These are phyloP conservation scores for Lodderomyces oxycetoniae DNA, from an alignment of 1,139 yeast genomes.

Conservation along the genomic window DNA sequence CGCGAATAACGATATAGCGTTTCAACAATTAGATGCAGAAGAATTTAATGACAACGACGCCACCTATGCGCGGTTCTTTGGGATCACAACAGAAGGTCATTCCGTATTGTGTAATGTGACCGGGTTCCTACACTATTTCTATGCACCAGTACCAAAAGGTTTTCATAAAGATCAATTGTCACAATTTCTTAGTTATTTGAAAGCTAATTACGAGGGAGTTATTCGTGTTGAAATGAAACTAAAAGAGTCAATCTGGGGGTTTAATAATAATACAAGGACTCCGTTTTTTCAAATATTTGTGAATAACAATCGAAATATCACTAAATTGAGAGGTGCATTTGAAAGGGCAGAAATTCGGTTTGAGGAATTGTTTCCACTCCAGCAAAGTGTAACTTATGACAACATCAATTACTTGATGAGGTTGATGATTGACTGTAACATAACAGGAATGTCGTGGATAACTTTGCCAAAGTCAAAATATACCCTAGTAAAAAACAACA, in stretches of 20 bases:
- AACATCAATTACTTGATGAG: conserved; percentile 82
- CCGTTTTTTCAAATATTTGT: conserved; percentile 76
- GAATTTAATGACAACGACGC: conserved; percentile 60
- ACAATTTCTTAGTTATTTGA: conserved; percentile 46
- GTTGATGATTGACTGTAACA: conserved; percentile 86
- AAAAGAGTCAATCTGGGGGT: conserved; percentile 95
- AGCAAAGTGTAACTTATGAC: conserved; percentile 72
- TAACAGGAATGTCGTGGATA: conserved; percentile 97
- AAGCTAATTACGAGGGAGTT: conserved; percentile 51
- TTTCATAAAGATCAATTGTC: conserved; percentile 51
- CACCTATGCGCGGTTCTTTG: conserved; percentile 77
- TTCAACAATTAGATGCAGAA: conserved; percentile 95
- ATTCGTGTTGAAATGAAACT: conserved; percentile 57
- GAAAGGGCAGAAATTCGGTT: conserved; percentile 79
- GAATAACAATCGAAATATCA: conserved; percentile 59
- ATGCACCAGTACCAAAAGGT: conserved; percentile 85
- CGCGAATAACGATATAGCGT: conserved; percentile 49
- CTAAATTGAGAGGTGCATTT: conserved; percentile 68
- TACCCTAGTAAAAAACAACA: conserved; percentile 36
- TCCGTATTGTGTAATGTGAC: conserved; percentile 87
- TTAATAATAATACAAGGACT: conserved; percentile 67
- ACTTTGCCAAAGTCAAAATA: conserved; percentile 79
- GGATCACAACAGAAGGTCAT: conserved; percentile 82
- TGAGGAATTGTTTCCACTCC: conserved; percentile 55
- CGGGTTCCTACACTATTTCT: conserved; percentile 86